These are phyloP conservation scores for Crucibulum cyathiforme DNA, from an alignment of 1,284 basidiomycete species.

Conservation along the genomic window DNA sequence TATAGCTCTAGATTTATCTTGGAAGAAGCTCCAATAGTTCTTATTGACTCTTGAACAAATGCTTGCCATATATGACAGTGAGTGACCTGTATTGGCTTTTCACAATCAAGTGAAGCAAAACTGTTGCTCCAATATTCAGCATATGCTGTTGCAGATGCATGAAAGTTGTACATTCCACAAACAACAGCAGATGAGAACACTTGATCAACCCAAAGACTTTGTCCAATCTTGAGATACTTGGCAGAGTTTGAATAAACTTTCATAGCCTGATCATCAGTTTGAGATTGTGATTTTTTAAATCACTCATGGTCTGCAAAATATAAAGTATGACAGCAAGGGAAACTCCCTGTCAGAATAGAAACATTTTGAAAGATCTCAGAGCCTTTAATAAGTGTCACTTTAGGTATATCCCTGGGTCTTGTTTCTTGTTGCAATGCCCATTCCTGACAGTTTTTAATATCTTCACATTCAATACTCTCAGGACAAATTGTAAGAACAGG, in stretches of 20 bases:
- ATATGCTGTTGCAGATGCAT: conserved; percentile 12
- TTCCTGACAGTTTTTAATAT: too few species aligned
- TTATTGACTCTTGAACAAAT: conserved; percentile 23
- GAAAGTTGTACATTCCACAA: conserved; percentile 7
- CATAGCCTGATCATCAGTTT: background rate
- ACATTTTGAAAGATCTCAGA: too few species aligned
- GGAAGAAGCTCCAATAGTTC: conserved; percentile 10
- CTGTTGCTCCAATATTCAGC: conserved; percentile 7
- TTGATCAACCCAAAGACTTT: conserved; percentile 15
- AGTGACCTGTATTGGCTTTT: background rate
- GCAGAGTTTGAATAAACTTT: conserved; percentile 13
- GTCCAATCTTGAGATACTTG: background rate
- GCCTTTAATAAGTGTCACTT: too few species aligned
- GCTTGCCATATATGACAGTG: conserved; percentile 20
- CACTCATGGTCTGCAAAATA: conserved; percentile 23
- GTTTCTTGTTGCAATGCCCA: too few species aligned
- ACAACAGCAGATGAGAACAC: conserved; percentile 5
- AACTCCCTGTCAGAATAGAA: too few species aligned
- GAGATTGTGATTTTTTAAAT: too few species aligned
- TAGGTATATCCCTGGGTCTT: too few species aligned
- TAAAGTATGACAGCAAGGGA: conserved; percentile 15
- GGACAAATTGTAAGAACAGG: too few species aligned
- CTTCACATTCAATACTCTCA: too few species aligned
- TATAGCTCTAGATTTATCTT: conserved; percentile 10
- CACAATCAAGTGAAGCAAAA: background rate